Evolutionary conservation across 257 asterid genomes (phyloP), one percentile per base, ranked within the genome.

Genomic region (Penstemon barbatus): DNA sequence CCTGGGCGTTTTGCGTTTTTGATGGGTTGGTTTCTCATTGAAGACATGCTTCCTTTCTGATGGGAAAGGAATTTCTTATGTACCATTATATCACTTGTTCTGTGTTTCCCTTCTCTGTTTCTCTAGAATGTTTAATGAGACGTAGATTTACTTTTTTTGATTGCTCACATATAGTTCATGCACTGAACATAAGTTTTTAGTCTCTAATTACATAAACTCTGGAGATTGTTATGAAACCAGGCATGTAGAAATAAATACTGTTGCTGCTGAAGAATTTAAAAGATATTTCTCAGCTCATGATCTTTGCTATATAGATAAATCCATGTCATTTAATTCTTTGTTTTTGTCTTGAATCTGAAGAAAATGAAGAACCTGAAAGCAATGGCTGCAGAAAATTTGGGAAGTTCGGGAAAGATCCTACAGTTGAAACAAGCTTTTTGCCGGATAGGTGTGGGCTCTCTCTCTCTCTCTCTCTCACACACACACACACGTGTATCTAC

Each of bases 381-480:
- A 71, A 40, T 1, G 79, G 73, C 48, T 69, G 71, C 56, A 79
- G 76, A 54, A 91, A 80, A 69, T 86, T 91, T 70, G 97, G 92
- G 56, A 91, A 94, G 81, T 86, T 81, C 65, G 95, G 95, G 65
- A 94, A 94, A 78, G 99, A 94, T 78, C 97, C 99, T 72, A 84
- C 97, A 8, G 99, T 94, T 2, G 99, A 94, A 80, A 94, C 99
- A 61, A 83, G 99, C 79, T 91, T 94, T 77, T 82, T 94, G 83
- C 99, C 99, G 3, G 99, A 91, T 81, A 93, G 98, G 98, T 93
- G 74, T 66, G 87, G 42, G 65, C 73, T 75, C 74, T 58, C 71
- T 71, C 60, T 72, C 73, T 68, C 71, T 61, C 67, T 64, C 63
- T 62, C 19, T 15, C 18, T 36, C 4, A 46, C 12, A 15, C 12